These are phyloP conservation scores for Stephania cephalantha DNA, from an alignment of 164 flowering plant species.

Conservation along the genomic window DNA sequence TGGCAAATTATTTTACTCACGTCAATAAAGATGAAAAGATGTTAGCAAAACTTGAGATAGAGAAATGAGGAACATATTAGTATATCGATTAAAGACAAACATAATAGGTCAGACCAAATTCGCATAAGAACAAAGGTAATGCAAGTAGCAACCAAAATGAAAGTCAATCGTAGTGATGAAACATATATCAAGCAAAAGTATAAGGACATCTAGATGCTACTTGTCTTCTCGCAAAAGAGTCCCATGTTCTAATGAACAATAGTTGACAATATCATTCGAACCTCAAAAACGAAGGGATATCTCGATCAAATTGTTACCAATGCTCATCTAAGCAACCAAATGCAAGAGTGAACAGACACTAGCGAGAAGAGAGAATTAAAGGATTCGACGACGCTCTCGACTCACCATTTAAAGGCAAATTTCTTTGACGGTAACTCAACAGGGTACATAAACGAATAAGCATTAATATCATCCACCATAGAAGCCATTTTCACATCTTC, in stretches of 20 bases:
- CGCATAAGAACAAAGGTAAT: neutral
- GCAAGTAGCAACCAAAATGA: neutral
- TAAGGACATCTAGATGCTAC: too few relatives aligned
- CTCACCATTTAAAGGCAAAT: conserved; percentile 73
- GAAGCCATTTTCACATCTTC: conserved; percentile 53
- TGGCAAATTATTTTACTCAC: too few relatives aligned
- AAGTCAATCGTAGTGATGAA: too few relatives aligned
- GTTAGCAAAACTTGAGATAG: neutral
- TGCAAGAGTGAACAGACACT: neutral
- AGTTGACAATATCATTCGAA: neutral
- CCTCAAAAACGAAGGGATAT: neutral
- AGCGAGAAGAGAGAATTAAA: neutral
- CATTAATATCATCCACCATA: conserved; percentile 75
- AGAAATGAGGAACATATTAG: neutral
- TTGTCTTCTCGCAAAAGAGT: too few relatives aligned
- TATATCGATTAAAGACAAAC: neutral
- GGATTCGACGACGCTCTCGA: neutral
- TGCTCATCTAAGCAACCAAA: neutral
- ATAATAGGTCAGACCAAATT: neutral
- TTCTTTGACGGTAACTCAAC: conserved; percentile 56
- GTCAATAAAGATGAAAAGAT: neutral
- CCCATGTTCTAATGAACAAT: neutral
- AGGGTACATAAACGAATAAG: conserved; percentile 77
- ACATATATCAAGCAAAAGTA: too few relatives aligned
- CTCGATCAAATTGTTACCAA: neutral